Evolutionary conservation across 1,284 basidiomycete genomes (phyloP), one percentile per base, ranked within the genome.

Genomic region (Amylostereum areolatum): DNA sequence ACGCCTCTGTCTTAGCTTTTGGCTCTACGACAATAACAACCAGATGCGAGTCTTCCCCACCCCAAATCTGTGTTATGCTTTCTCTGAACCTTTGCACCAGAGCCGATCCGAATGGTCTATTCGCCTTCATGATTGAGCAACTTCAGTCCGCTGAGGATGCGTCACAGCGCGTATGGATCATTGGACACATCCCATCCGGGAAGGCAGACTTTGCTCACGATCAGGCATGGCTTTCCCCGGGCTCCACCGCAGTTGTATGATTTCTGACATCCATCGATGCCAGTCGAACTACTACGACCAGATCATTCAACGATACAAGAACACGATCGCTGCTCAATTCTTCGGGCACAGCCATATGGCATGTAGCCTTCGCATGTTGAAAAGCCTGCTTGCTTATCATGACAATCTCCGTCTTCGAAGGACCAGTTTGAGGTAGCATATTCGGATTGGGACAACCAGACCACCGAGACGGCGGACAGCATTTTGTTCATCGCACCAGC

Each of bases 341-440:
- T 77, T 69, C 51, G 74, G 75, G 1, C 74, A 77, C 51, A 74
- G 66, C 45, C 73, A 71, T 50, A 58, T 59, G 45, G 62, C 63
- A 45, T 11, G 54, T 31, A n/a, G n/a, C n/a, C n/a, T n/a, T 9
- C 7, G 37, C 7, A 5, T 4, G n/a, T n/a, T n/a, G n/a, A n/a
- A n/a, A n/a, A n/a, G n/a, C n/a, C n/a, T n/a, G n/a, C n/a, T 31
- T n/a, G 27, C 24, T 11, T 18, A 10, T 8, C 6, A 11, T 28
- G 35, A 31, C 31, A 24, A 36, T 12, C 49, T 27, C 12, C 36
- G 9, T 28, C 25, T 10, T n/a, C 10, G 18, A n/a, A 63, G 69
- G 78, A 81, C 56, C 70, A 82, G 62, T 80, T 81, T 56, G 72
- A 75, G 52, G 72, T 83, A 42, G 74, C 72, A 3, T 83, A 83